phyloP scores from a whole-genome alignment of 169 alveolate species.

The Sarcocystis neurona region DNA sequence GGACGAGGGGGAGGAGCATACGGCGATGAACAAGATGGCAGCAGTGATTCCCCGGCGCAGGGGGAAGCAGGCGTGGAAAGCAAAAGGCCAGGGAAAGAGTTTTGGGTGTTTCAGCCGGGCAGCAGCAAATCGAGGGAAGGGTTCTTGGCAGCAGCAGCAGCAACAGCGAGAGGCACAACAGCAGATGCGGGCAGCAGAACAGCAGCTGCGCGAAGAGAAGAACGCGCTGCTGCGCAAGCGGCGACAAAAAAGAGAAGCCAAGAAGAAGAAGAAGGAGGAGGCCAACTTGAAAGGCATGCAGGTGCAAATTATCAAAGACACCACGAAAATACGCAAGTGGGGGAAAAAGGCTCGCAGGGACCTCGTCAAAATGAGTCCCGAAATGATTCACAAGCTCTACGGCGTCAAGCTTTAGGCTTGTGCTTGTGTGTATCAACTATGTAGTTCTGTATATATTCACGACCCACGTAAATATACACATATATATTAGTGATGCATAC shows the following conservation, averaged over 20 bases:
- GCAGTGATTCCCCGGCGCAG: constrained; percentile 22
- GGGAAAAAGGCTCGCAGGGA: constrained; percentile 44
- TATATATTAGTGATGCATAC: too few relatives aligned
- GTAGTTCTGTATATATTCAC: too few relatives aligned
- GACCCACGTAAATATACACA: too few relatives aligned
- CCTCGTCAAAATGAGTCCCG: constrained; percentile 67
- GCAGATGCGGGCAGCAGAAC: constrained; percentile 39
- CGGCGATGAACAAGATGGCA: background rate
- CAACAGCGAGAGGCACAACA: constrained; percentile 5
- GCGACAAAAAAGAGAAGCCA: constrained; percentile 59
- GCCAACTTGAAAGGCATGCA: constrained; percentile 51
- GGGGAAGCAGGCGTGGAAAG: constrained; percentile 58
- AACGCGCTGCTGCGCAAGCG: constrained; percentile 25
- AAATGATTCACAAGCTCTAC: constrained; percentile 56
- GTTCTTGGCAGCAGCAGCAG: constrained; percentile 48
- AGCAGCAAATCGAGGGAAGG: constrained; percentile 28
- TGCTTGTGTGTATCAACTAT: too few relatives aligned
- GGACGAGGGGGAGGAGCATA: too few relatives aligned
- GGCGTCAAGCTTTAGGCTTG: constrained; percentile 38
- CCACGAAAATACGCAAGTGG: constrained; percentile 51
- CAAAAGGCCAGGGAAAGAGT: constrained; percentile 44
- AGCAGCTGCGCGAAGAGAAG: constrained; percentile 15
- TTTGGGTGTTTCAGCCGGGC: constrained; percentile 57
- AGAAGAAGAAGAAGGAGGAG: constrained; percentile 51
- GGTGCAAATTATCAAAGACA: constrained; percentile 54